Evolutionary conservation across 805 yeast species (phyloP).

Genomic region (Jamesozyma piceae): DNA sequence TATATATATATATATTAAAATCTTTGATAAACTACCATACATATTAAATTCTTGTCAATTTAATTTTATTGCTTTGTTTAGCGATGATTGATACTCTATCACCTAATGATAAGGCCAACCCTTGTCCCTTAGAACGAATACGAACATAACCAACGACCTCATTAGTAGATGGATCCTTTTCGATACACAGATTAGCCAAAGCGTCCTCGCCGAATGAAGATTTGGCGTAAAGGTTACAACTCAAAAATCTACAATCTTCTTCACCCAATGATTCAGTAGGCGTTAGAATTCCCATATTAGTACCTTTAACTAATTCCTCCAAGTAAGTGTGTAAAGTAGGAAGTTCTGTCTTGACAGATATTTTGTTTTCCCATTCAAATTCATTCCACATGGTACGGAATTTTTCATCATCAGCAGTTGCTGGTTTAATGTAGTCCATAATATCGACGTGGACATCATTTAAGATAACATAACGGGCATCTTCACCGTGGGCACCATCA

Average conservation of each 20-base stretch:
- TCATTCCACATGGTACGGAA: conserved; percentile 99
- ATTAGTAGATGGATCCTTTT: conserved; percentile 56
- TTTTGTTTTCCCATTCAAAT: conserved; percentile 98
- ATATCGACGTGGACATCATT: conserved; percentile 93
- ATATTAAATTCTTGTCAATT: conserved; percentile 25
- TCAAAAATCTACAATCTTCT: conserved; percentile 67
- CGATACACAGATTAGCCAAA: conserved; percentile 88
- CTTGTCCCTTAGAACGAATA: conserved; percentile 96
- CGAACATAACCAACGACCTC: conserved; percentile 88
- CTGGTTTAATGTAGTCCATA: conserved; percentile 95
- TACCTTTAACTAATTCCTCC: conserved; percentile 57
- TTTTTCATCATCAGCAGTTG: conserved; percentile 75
- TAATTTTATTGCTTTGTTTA: conserved; percentile 40
- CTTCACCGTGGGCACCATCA: conserved; percentile 91
- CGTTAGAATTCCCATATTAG: conserved; percentile 90
- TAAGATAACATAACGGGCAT: conserved; percentile 79
- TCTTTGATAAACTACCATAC: background rate
- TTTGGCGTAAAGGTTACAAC: conserved; percentile 87
- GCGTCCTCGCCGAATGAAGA: conserved; percentile 97
- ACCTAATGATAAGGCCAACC: conserved; percentile 88
- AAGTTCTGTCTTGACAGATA: conserved; percentile 67
- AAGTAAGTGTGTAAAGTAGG: conserved; percentile 66
- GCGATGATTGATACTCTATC: conserved; percentile 85
- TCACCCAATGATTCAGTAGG: conserved; percentile 86
- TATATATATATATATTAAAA: too few species aligned